Percentiles rank a stretch among this genome's conserved stretches.
Evolutionary conservation across 257 asterid species (phyloP).

Genomic region (Ligustrum vulgare): DNA sequence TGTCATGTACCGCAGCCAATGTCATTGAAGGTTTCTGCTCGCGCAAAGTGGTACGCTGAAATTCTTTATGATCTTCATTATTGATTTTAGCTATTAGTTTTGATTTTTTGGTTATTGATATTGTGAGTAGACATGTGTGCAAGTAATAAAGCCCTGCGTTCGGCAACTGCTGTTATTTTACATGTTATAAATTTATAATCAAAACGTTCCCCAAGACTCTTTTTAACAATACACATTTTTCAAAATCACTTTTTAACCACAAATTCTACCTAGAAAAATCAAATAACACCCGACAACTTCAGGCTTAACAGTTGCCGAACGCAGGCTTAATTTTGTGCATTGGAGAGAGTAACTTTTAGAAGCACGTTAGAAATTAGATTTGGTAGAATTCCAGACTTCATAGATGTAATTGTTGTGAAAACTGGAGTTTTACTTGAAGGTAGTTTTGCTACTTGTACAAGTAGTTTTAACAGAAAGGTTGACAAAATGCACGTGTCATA

Average conservation of each 20-base stretch:
- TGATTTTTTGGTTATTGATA: neutral
- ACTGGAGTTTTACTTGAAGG: neutral
- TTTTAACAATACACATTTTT: too few relatives aligned
- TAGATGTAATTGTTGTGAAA: neutral
- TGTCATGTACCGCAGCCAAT: slow-evolving; percentile 55
- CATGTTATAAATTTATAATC: too few relatives aligned
- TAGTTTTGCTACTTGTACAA: too few relatives aligned
- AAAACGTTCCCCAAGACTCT: too few relatives aligned
- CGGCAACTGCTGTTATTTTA: too few relatives aligned
- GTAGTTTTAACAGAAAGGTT: too few relatives aligned
- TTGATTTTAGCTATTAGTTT: neutral
- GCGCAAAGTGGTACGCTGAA: slow-evolving; percentile 55
- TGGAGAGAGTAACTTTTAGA: neutral
- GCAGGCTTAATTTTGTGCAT: neutral
- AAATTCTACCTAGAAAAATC: too few relatives aligned
- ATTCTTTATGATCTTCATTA: neutral
- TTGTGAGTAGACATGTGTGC: neutral
- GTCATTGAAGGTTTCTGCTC: slow-evolving; percentile 59
- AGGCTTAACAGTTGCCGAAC: too few relatives aligned
- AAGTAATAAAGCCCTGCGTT: too few relatives aligned
- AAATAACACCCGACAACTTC: too few relatives aligned
- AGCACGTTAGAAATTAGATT: neutral
- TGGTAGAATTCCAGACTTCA: neutral
- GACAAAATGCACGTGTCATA: too few relatives aligned
- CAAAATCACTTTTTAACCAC: too few relatives aligned